These are phyloP conservation scores for Fusarium nematophilum DNA, from an alignment of 2,329 filamentous ascomycete genomes.

Conservation along the genomic window DNA sequence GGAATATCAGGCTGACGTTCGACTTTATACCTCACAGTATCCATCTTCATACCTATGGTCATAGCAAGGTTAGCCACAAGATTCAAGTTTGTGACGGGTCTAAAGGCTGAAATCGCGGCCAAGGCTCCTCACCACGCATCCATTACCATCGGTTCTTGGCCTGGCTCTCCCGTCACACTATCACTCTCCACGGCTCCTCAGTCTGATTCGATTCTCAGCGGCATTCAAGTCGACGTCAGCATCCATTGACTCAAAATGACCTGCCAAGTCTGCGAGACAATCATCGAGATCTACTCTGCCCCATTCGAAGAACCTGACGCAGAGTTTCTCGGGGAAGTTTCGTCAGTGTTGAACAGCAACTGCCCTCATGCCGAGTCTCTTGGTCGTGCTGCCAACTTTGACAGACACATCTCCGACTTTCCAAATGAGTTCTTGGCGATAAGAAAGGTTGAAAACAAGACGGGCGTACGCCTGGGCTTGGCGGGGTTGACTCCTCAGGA, in stretches of 20 bases:
- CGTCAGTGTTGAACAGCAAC: not conserved
- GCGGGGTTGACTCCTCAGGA: constrained; percentile 5
- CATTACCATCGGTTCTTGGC: too few species aligned
- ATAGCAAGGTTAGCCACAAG: too few species aligned
- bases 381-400: constrained; percentile 10
- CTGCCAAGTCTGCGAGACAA: constrained; percentile 14
- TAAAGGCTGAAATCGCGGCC: too few species aligned
- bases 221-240: too few species aligned
- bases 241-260: constrained; percentile 1
- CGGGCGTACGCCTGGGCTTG: constrained; percentile 8
- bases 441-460: constrained; percentile 16
- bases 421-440: constrained; percentile 6
- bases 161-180: too few species aligned
- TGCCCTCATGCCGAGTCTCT: constrained; percentile 22
- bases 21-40: too few species aligned
- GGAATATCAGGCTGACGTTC: too few species aligned
- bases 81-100: too few species aligned
- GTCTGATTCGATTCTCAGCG: too few species aligned
- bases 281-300: constrained; percentile 16
- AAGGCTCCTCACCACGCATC: too few species aligned
- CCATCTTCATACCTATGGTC: too few species aligned
- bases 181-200: too few species aligned
- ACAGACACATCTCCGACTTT: constrained; percentile 9
- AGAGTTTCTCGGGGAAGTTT: constrained; percentile 17
- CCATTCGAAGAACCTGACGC: constrained; percentile 18